These are phyloP conservation scores for Psilocybe tampanensis DNA, from an alignment of 768 basidiomycete species.

Conservation along the genomic window DNA sequence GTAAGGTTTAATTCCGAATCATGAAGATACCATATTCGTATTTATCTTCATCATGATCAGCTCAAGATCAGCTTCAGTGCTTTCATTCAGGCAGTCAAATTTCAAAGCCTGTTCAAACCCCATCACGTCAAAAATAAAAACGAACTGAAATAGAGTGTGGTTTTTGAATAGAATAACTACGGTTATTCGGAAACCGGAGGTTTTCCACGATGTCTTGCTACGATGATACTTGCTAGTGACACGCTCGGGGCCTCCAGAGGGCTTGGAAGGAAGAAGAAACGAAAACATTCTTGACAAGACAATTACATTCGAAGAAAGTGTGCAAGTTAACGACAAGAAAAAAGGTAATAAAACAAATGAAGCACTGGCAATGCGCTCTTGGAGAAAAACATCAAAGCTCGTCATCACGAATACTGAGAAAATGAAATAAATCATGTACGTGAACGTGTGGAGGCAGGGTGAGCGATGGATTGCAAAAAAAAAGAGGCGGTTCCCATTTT, in stretches of 20 bases:
- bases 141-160: not conserved
- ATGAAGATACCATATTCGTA: no score
- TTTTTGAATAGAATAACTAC: not conserved
- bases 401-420: not conserved
- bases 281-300: not conserved
- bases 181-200: not conserved
- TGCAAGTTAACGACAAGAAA: not conserved
- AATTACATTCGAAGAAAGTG: conserved; percentile 1
- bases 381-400: conserved; percentile 2
- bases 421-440: not conserved
- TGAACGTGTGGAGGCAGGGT: not conserved
- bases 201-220: not conserved
- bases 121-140: not conserved
- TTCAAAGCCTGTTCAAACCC: no score
- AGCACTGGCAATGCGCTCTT: not conserved
- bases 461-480: not conserved
- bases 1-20: no score
- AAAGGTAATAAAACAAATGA: conserved; percentile 1
- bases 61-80: no score
- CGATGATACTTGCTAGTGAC: no score
- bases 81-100: not conserved
- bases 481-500: no score
- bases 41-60: not conserved
- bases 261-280: not conserved
- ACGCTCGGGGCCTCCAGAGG: no score